Base-by-base conservation (phyloP, 1,284 basidiomycete genomes). In the Fomitopsis pinicola region DNA sequence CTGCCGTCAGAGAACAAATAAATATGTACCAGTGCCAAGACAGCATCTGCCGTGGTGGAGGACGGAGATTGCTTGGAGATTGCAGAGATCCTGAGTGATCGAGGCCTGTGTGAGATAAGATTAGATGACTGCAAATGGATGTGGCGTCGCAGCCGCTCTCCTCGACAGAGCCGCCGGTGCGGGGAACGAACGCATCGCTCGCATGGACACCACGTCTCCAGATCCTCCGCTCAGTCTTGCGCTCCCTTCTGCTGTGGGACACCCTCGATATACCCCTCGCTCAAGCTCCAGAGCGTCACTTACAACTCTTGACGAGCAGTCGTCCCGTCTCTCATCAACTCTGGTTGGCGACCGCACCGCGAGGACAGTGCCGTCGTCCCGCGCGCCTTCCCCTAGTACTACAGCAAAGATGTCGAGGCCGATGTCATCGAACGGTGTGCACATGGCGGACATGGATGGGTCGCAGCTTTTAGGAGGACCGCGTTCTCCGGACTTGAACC, bases 321-420 rank as follows among this genome's bases (percentile, higher is more conserved):
- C 30, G 30, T 36, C 59, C 1, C 59, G n/a, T 14, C 40, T n/a
- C n/a, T 14, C 52, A 46, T 28, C 48, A 28, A 40, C 55, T 53
- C 38, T 62, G 61, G 42, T 35, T 12, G 44, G 56, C 22, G 48
- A 35, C 9, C 22, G 36, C 46, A 40, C 45, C 36, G 50, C 48
- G 60, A 64, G 57, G 59, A 38, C 57, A 22, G 67, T 62, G 26
- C 40, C 64, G 26, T 60, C 66, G 22, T 65, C 66, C 46, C 63
- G 66, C 54, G 52, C 52, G n/a, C 26, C 54, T 6, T 40, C 53
- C 17, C 61, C 59, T 38, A 60, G 63, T 17, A 58, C 63, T 2
- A 55, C 64, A 35, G 55, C 63, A 42, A 65, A 57, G 54, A 65
- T 64, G 5, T 64, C 68, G 14, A 63, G 57, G 40, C 64, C 67